Percentiles rank a stretch among this genome's conserved stretches.
Evolutionary conservation across 345 rosid genomes (phyloP).

Genomic region (Jatropha curcas): DNA sequence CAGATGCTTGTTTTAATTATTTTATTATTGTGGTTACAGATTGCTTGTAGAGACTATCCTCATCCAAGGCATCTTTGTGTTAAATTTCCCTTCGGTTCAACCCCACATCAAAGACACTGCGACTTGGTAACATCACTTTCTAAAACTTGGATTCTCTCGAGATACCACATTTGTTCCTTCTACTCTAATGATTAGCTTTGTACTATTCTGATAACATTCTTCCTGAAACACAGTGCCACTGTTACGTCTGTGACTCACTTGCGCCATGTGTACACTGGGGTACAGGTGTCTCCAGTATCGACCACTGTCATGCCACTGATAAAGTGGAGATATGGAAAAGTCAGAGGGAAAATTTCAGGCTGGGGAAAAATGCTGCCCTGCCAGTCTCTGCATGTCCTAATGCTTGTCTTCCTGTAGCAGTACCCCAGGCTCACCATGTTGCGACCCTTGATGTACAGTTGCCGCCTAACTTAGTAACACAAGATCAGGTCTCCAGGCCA

Average conservation of each 20-base stretch:
- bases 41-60: constrained; percentile 93
- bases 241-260: constrained; percentile 79
- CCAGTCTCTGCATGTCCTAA: constrained; percentile 28
- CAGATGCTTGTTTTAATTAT: constrained; percentile 7
- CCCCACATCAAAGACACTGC: constrained; percentile 57
- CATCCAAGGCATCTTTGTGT: constrained; percentile 82
- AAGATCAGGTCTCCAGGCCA: constrained; percentile 17
- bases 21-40: constrained; percentile 40
- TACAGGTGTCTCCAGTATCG: constrained; percentile 33
- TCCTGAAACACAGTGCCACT: constrained; percentile 67
- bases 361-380: constrained; percentile 23
- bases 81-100: constrained; percentile 56
- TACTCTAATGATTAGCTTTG: not conserved
- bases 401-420: constrained; percentile 17
- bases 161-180: not conserved
- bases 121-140: constrained; percentile 48
- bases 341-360: constrained; percentile 50
- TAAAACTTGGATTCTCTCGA: not conserved
- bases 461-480: constrained; percentile 23
- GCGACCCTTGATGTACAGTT: constrained; percentile 14
- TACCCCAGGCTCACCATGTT: constrained; percentile 27
- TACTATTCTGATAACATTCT: constrained; percentile 10
- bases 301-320: constrained; percentile 90
- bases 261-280: constrained; percentile 81
- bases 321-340: constrained; percentile 60